Evolutionary conservation across 106 monocot species (phyloP), one percentile per base, ranked within the genome.

Genomic region (Acorus calamus): DNA sequence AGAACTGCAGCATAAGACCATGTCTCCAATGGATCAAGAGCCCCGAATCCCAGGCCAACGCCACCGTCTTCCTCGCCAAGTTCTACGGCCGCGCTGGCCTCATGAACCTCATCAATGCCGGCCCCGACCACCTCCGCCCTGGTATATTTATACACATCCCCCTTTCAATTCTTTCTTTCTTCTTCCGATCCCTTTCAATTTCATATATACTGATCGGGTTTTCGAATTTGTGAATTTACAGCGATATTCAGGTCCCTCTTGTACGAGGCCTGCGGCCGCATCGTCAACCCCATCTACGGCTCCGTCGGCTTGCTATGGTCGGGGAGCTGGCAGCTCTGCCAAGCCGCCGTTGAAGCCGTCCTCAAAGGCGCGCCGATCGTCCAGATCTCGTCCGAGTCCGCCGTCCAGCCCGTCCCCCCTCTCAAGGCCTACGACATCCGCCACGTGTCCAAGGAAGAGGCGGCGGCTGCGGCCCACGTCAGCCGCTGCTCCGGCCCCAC

Each of bases 391-490:
- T 50, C 70, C 51, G 72, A 85, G 63, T 75, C 72, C 8, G 61
- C 69, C 55, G 50, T 61, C 59, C 44, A 45, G 5, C 74, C 72
- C 11, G 52, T 55, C 4, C 72, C 78, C 7, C 75, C 74, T 7
- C 56, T 81, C 68, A 78, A 76, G 52, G 77, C 75, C 50, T 79
- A 76, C 65, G 85, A 89, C 72, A 86, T 89, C 68, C 79, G 89
- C 57, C 89, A 85, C 53, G 68, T 80, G 14, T 57, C 46, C 66
- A 80, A 72, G 69, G 68, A 70, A 14, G 6, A 41, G 8, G 54
- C 55, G 3, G 47, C 14, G 2, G 8, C 42, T n/a, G 54, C 44
- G 45, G 6, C 52, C 14, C 5, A 9, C 8, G 4, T 43, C 53
- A 13, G 64, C 55, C 50, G n/a, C 0, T 50, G 13, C 11, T 11